Percentiles rank a stretch among this genome's conserved stretches.
Evolutionary conservation across 202 grass and related monocot genomes (phyloP).

Genomic region (Hordeum pubiflorum): DNA sequence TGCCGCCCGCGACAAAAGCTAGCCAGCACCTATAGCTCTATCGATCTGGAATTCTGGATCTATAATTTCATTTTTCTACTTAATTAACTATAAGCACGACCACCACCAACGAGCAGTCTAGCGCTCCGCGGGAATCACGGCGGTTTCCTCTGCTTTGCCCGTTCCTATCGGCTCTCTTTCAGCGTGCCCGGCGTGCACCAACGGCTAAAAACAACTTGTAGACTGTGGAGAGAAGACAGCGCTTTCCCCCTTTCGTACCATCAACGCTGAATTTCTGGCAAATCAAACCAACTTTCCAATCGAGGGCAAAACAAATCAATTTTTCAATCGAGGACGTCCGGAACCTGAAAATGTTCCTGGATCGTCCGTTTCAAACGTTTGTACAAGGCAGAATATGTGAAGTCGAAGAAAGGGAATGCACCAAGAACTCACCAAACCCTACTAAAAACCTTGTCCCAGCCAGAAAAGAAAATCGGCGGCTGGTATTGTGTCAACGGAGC

Average conservation of each 20-base stretch:
- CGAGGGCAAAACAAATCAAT: background rate
- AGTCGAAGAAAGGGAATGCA: background rate
- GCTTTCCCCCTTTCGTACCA: background rate
- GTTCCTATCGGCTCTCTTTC: background rate
- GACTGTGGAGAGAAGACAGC: background rate
- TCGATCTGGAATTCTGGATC: background rate
- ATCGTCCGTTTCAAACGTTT: background rate
- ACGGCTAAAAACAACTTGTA: background rate
- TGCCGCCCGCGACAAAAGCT: background rate
- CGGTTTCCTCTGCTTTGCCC: background rate
- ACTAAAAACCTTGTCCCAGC: background rate
- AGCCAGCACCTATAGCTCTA: background rate
- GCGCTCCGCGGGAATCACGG: conserved; percentile 1
- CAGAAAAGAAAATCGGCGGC: background rate
- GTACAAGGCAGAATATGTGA: background rate
- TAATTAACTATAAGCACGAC: background rate
- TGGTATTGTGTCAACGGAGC: background rate
- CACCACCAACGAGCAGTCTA: background rate
- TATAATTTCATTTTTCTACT: background rate
- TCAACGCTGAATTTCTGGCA: background rate
- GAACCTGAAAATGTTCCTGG: background rate
- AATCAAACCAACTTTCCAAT: background rate
- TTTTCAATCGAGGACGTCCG: background rate
- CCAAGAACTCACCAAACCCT: background rate
- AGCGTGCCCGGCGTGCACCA: background rate